phyloP scores from a whole-genome alignment of 2,329 filamentous ascomycete species.

The Trichoderma citrinoviride region DNA sequence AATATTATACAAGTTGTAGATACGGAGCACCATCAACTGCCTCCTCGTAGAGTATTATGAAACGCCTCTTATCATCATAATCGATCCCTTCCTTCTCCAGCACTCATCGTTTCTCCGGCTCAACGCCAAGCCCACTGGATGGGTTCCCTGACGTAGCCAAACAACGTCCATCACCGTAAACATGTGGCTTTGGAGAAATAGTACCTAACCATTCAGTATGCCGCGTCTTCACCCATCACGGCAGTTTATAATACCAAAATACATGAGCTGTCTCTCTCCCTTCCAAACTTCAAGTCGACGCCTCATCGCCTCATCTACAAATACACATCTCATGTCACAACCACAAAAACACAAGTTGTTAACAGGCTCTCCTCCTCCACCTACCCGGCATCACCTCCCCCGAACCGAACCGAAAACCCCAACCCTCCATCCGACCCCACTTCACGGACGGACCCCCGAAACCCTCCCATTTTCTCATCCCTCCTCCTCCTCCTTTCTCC shows the following conservation, averaged over 20 bases:
- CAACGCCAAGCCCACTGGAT: constrained; percentile 1
- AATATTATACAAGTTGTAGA: no score
- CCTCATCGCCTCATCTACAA: background rate
- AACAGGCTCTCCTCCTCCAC: background rate
- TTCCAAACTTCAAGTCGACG: no score
- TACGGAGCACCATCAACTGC: no score
- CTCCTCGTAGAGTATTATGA: background rate
- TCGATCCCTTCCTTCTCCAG: constrained; percentile 8
- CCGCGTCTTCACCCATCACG: no score
- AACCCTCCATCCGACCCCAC: background rate
- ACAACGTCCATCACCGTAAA: background rate
- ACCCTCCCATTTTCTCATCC: background rate
- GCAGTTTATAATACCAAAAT: no score
- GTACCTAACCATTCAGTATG: no score
- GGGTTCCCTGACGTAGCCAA: constrained; percentile 3
- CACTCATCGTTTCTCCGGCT: background rate
- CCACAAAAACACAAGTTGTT: background rate
- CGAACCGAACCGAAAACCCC: background rate
- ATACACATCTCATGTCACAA: background rate
- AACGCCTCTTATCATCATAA: background rate
- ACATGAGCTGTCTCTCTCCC: no score
- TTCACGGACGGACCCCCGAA: constrained; percentile 18
- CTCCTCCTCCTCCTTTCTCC: background rate
- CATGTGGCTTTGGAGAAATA: no score
- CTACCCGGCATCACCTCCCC: background rate